Percentiles rank a stretch among this genome's conserved stretches.
Conservation (phyloP, 2,329 filamentous ascomycete species). For the Colletotrichum musicola region DNA sequence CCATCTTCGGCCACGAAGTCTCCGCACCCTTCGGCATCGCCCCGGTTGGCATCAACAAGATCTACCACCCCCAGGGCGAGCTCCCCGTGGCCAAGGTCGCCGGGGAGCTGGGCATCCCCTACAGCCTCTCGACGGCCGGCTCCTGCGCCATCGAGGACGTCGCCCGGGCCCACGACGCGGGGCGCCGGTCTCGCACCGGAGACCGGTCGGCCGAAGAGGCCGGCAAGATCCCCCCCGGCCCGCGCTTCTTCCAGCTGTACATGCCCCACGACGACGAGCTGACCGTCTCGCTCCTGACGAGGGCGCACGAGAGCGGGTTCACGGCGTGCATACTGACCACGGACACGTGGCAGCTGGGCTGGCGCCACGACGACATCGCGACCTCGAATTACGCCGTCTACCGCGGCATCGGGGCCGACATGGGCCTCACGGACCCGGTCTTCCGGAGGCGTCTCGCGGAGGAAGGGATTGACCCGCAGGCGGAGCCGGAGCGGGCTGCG, state of each 20-base stretch:
- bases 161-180: slow-evolving; percentile 63
- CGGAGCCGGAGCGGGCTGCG: slow-evolving; percentile 62
- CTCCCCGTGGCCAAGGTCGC: slow-evolving; percentile 71
- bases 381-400: slow-evolving; percentile 74
- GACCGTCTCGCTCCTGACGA: slow-evolving; percentile 66
- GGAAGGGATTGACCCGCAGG: slow-evolving; percentile 61
- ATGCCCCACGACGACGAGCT: slow-evolving; percentile 73
- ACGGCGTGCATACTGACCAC: slow-evolving; percentile 70
- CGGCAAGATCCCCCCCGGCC: slow-evolving; percentile 41
- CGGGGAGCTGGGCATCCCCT: slow-evolving; percentile 69
- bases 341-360: slow-evolving; percentile 74
- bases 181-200: background rate
- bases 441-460: slow-evolving; percentile 67
- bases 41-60: slow-evolving; percentile 75
- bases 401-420: slow-evolving; percentile 68
- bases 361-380: slow-evolving; percentile 69
- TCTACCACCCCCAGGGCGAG: slow-evolving; percentile 71
- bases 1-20: slow-evolving; percentile 71
- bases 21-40: slow-evolving; percentile 74
- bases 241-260: slow-evolving; percentile 74
- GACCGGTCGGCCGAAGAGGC: slow-evolving; percentile 17
- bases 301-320: slow-evolving; percentile 67
- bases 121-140: slow-evolving; percentile 70
- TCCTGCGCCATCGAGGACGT: slow-evolving; percentile 70
- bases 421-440: slow-evolving; percentile 70